Evolutionary conservation across 495 filamentous ascomycete species (phyloP), one percentile per base, ranked within the genome.

Genomic region (Cercophora samala): DNA sequence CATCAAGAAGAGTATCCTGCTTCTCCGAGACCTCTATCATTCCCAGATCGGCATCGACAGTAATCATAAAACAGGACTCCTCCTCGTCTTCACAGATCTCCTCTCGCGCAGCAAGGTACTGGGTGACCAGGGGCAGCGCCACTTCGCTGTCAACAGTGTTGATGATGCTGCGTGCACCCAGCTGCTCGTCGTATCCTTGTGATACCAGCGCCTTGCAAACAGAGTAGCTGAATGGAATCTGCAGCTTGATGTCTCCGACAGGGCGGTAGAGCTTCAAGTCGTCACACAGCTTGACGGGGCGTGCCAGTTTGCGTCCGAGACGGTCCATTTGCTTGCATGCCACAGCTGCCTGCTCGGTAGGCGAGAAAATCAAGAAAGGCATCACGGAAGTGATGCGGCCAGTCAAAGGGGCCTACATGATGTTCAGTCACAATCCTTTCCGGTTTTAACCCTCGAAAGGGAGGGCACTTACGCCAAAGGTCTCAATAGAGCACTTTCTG

Each of bases 321-420:
- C 75, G 71, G 0, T 82, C 73, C 1, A 85, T 60, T 60, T 71
- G 81, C 63, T 83, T 82, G 68, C 84, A 81, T 1, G 74, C 79
- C 9, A 83, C 70, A 5, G 83, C 78, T 6, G 76, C 78, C 56
- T 80, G 75, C 66, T 85, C 83, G 5, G 64, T 68, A 4, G 66
- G 60, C 0, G 76, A 76, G 64, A 85, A 85, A 0, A 81, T 80
- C 11, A 85, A 70, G 68, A 84, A 84, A 2, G 83, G 83, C 21
- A 82, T 55, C 19, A 85, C 74, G 5, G 66, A 68, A 0, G 78
- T 76, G 11, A 85, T 80, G 8, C 83, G 76, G 15, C 82, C 78
- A 1, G 79, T 75, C 0, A 84, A 46, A 13, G 37, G 37, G 6
- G 37, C 37, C 37, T 46, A 13, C 9, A 13, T 46, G 37, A 17